These are phyloP conservation scores for Camelina hispida DNA, from an alignment of 345 rosid genomes.

Conservation along the genomic window DNA sequence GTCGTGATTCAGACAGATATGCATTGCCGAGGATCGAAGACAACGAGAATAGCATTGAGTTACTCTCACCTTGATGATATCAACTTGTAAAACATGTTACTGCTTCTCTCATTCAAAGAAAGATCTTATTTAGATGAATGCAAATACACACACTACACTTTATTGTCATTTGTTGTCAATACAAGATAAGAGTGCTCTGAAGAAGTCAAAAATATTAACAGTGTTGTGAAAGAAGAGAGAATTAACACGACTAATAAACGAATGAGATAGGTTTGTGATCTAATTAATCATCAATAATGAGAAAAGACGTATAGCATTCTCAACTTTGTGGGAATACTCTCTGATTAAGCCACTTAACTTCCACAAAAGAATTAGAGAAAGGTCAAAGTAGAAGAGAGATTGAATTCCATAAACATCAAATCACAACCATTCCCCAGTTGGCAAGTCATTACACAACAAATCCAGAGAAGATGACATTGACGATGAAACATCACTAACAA, in stretches of 20 bases:
- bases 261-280: background rate
- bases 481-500: constrained; percentile 40
- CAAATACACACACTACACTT: constrained; percentile 18
- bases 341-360: background rate
- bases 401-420: constrained; percentile 39
- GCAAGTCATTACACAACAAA: constrained; percentile 42
- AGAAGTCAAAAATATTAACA: too few relatives aligned
- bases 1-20: constrained; percentile 36
- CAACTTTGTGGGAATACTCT: background rate
- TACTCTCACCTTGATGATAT: constrained; percentile 36
- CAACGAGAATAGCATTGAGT: constrained; percentile 37
- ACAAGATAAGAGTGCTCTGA: background rate
- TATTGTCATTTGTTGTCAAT: constrained; percentile 1
- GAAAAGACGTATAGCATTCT: background rate
- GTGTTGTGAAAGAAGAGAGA: background rate
- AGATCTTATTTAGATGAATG: background rate
- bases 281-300: constrained; percentile 9
- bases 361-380: background rate
- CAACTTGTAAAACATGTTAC: constrained; percentile 29
- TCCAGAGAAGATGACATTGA: constrained; percentile 36
- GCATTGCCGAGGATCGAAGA: constrained; percentile 39
- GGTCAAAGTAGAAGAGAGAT: background rate
- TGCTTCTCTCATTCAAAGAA: constrained; percentile 12
- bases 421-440: constrained; percentile 39
- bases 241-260: background rate